Conservation (phyloP, 495 filamentous ascomycete genomes). For the Astrothelium macrocarpum region DNA sequence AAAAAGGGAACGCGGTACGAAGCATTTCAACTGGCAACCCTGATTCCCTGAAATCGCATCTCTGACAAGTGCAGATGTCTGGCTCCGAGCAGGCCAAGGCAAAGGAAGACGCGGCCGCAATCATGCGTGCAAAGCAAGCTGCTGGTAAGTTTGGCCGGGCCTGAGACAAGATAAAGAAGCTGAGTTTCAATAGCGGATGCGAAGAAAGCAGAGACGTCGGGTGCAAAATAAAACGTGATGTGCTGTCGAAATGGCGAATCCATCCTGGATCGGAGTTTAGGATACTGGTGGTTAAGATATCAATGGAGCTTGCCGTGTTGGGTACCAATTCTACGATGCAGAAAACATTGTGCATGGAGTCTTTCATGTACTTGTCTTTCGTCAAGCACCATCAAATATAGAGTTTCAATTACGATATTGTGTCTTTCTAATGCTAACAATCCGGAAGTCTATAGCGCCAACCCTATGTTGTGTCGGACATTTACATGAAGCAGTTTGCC, state of each 20-base stretch:
- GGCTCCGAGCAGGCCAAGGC: constrained; percentile 61
- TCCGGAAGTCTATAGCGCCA: neutral
- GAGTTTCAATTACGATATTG: neutral
- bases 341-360: neutral
- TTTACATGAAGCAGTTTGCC: constrained; percentile 6
- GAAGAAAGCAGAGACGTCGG: neutral
- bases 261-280: neutral
- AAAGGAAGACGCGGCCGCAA: constrained; percentile 67
- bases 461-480: neutral
- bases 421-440: neutral
- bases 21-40: neutral
- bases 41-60: neutral
- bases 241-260: neutral
- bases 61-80: constrained; percentile 39
- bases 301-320: too few relatives aligned
- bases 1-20: constrained; percentile 6
- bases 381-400: neutral
- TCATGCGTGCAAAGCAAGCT: constrained; percentile 85
- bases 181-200: neutral
- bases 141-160: constrained; percentile 48
- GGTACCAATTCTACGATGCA: neutral
- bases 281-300: neutral
- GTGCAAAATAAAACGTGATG: neutral
- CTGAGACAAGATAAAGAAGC: neutral
- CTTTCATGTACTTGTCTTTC: neutral